Conservation (phyloP, 2,329 filamentous ascomycete species). For the Fusarium sp. region DNA sequence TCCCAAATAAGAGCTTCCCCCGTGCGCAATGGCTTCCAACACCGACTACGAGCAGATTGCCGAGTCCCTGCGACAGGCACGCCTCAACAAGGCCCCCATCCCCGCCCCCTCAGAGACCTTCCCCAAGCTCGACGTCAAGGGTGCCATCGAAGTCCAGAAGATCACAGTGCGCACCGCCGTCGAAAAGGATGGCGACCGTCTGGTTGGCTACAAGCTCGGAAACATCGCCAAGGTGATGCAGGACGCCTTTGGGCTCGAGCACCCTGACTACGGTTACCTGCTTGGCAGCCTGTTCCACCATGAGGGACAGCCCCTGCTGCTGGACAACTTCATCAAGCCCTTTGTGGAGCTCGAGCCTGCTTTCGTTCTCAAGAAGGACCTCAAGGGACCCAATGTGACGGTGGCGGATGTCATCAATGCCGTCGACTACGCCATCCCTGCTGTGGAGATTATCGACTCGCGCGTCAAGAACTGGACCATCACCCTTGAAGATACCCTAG, state of each 20-base stretch:
- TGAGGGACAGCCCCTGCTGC: constrained; percentile 35
- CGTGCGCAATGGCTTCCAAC: not conserved
- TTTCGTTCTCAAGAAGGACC: constrained; percentile 38
- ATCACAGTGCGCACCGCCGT: constrained; percentile 35
- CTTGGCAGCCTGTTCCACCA: constrained; percentile 39
- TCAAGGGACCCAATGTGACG: constrained; percentile 40
- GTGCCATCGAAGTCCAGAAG: constrained; percentile 37
- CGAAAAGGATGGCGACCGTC: constrained; percentile 34
- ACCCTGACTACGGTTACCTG: constrained; percentile 43
- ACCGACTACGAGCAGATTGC: constrained; percentile 18
- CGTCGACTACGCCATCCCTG: constrained; percentile 43
- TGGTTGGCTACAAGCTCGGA: constrained; percentile 44
- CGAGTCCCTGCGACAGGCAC: constrained; percentile 32
- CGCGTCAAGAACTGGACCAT: constrained; percentile 43
- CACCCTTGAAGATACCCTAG: constrained; percentile 39
- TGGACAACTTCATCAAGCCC: constrained; percentile 39
- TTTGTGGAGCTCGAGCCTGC: constrained; percentile 44
- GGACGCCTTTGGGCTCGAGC: constrained; percentile 42
- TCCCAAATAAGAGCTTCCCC: not conserved
- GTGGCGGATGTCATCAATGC: constrained; percentile 43
- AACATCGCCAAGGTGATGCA: constrained; percentile 47
- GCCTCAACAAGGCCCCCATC: constrained; percentile 32
- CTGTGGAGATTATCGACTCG: constrained; percentile 45
- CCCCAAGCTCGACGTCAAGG: constrained; percentile 31
- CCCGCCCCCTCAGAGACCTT: constrained; percentile 33